Conservation (phyloP, 768 basidiomycete genomes). For the Collybia sordida region DNA sequence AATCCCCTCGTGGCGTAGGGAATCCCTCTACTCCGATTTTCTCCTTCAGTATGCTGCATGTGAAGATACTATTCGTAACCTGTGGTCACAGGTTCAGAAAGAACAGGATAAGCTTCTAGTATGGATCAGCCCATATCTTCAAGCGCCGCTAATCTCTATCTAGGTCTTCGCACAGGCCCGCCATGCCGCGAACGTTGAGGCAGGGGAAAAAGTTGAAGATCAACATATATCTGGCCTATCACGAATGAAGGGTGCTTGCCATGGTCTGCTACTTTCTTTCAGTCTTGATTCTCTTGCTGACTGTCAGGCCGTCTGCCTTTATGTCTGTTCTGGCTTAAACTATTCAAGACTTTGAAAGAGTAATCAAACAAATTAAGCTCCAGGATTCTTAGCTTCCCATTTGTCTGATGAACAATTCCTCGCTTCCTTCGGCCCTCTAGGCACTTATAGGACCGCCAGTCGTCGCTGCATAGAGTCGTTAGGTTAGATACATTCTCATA, state of each 20-base stretch:
- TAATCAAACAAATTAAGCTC: slow-evolving; percentile 14
- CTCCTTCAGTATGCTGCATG: slow-evolving; percentile 20
- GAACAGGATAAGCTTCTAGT: slow-evolving; percentile 22
- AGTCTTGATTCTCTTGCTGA: too few relatives aligned
- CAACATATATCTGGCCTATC: slow-evolving; percentile 17
- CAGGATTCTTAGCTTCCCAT: slow-evolving; percentile 4
- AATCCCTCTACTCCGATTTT: slow-evolving; percentile 17
- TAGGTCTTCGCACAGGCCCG: slow-evolving; percentile 10
- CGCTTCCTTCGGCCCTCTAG: background rate
- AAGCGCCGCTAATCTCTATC: background rate
- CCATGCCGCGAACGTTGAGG: slow-evolving; percentile 7
- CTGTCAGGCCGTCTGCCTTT: background rate
- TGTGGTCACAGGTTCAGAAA: slow-evolving; percentile 19
- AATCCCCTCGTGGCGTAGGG: slow-evolving; percentile 9
- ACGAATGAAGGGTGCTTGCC: slow-evolving; percentile 15
- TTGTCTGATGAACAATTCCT: background rate
- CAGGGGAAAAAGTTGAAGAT: slow-evolving; percentile 9
- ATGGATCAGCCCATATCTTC: background rate
- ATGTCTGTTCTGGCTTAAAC: background rate
- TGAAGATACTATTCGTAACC: slow-evolving; percentile 21
- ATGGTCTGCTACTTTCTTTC: slow-evolving; percentile 10
- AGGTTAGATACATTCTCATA: too few relatives aligned
- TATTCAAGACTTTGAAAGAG: slow-evolving; percentile 14
- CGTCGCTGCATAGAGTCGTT: too few relatives aligned
- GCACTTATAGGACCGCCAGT: background rate